Evolutionary conservation across 352 stramenopile species (phyloP), one percentile per base, ranked within the genome.

Genomic region (Phytopythium chamaehyphon): DNA sequence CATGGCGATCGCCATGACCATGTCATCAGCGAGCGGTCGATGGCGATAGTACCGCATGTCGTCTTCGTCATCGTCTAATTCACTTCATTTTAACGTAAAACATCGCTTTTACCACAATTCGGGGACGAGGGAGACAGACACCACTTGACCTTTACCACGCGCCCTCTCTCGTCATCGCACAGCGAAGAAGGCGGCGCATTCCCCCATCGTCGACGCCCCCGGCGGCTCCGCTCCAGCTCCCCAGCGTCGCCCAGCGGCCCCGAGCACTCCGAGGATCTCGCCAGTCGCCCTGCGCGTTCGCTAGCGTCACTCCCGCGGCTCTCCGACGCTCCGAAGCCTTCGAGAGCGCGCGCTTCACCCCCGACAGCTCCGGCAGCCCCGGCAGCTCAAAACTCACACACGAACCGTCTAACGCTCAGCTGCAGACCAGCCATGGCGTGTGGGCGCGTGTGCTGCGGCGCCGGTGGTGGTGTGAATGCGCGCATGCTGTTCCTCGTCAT

Each of bases 401-500:
- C 11, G 35, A 39, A 39, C 35, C 16, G 10, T 10, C 35, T 39
- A 39, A 15, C 35, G 2, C 10, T n/a, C n/a, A n/a, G n/a, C n/a
- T n/a, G 16, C 14, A 36, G 24, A 12, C 18, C 2, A 50, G n/a
- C 28, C 7, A 73, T 76, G 62, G 43, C 42, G 48, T 72, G 60
- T 52, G 37, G 43, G 31, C 66, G 78, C 38, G 58, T 59, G 11
- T 90, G 78, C 67, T 92, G 78, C 48, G 55, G 73, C 38, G 26
- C 43, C 43, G 47, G 47, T 21, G 47, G 33, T 19, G 76, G 79
- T 52, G 82, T 86, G 47, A 90, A 82, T 52, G 73, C 75, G 39
- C 76, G 79, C 5, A 69, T 92, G 58, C 58, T 92, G 23, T 89
- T 90, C 65, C 82, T 92, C 58, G 86, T 86, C 62, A 77, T 64